Evolutionary conservation across 306 rosid species (phyloP), one percentile per base, ranked within the genome.

Genomic region (Clitoria ternatea): DNA sequence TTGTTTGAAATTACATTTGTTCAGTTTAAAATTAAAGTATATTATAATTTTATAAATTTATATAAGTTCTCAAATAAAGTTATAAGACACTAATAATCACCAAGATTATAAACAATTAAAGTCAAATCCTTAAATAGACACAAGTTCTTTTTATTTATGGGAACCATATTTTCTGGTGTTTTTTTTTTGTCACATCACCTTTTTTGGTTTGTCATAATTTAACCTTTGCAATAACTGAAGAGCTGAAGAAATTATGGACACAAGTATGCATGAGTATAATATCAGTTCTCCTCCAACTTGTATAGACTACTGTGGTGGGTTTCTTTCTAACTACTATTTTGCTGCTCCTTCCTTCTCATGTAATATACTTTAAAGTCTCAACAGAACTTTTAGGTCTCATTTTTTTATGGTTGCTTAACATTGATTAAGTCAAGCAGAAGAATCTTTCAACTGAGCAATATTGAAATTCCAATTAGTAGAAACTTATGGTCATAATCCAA

Each of bases 181-280:
- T 24, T 26, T 26, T 0, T 1, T 48, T 45, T 15, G 5, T 15
- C 9, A 1, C 26, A 15, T 32, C 8, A 32, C 4, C 15, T 17
- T 55, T 17, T 3, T 14, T 36, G 15, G n/a, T 57, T 19, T 6
- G 18, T 61, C 47, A 60, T 10, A 18, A 9, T 61, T 35, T 60
- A 17, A 5, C 70, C 74, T 56, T 45, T 65, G 27, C 62, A 29
- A 33, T 23, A 36, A 15, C 24, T 23, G 69, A 66, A 26, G 59
- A 60, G 79, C 35, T 62, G 50, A 37, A 35, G 27, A 49, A 77
- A 63, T 18, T 33, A 54, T 11, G 39, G 59, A 40, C 29, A 61
- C 12, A 33, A 33, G 7, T 32, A 50, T 9, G 23, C 1, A 0
- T 2, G 11, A 52, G n/a, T 27, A 57, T 20, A 32, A 69, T 69